A percentile compares a stretch with the other conserved stretches of the same genome.
These are phyloP conservation scores for Claviceps pusilla DNA, from an alignment of 2,329 filamentous ascomycete genomes.

Conservation along the genomic window DNA sequence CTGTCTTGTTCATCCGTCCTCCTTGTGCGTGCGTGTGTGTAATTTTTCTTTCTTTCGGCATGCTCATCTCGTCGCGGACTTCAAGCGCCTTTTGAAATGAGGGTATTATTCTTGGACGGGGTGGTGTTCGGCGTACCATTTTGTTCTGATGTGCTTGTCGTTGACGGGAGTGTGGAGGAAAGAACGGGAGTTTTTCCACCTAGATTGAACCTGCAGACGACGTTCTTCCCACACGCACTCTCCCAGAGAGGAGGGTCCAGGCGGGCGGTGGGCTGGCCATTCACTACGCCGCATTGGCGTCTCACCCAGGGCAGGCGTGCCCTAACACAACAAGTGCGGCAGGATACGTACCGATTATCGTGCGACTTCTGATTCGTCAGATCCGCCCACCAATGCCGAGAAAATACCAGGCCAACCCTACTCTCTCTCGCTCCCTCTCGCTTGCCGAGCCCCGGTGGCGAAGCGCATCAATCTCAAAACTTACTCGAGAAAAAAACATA, in stretches of 20 bases:
- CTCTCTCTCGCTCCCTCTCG: slow-evolving; percentile 10
- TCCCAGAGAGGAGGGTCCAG: background rate
- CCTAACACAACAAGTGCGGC: slow-evolving; percentile 20
- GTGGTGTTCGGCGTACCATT: slow-evolving; percentile 23
- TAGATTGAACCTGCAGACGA: slow-evolving; percentile 13
- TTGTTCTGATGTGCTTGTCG: slow-evolving; percentile 28
- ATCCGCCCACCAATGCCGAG: slow-evolving; percentile 17
- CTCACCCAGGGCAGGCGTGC: slow-evolving; percentile 25
- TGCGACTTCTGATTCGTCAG: slow-evolving; percentile 21
- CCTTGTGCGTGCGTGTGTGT: background rate
- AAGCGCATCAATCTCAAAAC: slow-evolving; percentile 20
- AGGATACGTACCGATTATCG: slow-evolving; percentile 16
- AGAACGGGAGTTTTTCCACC: slow-evolving; percentile 15
- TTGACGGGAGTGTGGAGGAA: slow-evolving; percentile 23
- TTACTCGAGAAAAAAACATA: slow-evolving; percentile 18
- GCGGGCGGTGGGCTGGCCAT: slow-evolving; percentile 4
- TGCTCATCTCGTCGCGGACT: background rate
- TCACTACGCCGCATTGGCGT: background rate
- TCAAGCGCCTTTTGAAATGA: background rate
- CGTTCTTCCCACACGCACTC: slow-evolving; percentile 8
- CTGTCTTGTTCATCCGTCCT: background rate
- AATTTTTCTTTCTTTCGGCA: background rate
- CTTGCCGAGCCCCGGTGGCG: background rate
- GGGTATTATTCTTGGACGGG: background rate
- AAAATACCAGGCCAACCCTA: slow-evolving; percentile 19